Conservation (phyloP, 768 basidiomycete species). For the Boletus barrowsii region DNA sequence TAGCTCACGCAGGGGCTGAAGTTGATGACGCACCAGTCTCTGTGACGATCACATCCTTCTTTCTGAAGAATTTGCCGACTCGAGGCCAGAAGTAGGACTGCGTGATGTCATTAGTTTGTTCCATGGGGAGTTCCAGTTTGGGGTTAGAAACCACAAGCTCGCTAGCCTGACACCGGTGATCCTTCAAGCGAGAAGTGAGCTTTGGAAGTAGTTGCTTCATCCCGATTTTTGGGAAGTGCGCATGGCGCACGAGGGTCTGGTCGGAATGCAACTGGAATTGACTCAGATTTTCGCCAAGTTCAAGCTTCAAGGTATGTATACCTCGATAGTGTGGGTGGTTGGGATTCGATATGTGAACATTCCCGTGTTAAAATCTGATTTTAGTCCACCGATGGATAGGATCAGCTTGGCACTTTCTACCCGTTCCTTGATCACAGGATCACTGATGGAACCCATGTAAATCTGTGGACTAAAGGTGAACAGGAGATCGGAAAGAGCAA, state of each 20-base stretch:
- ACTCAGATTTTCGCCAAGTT: background rate
- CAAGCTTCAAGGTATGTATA: slow-evolving; percentile 22
- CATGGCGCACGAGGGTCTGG: slow-evolving; percentile 63
- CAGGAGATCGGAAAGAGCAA: background rate
- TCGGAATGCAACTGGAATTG: slow-evolving; percentile 67
- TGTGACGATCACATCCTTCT: slow-evolving; percentile 74
- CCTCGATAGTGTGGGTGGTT: slow-evolving; percentile 59
- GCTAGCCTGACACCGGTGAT: slow-evolving; percentile 38
- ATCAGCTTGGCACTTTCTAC: slow-evolving; percentile 77
- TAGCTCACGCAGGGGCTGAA: background rate
- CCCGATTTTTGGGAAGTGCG: slow-evolving; percentile 59
- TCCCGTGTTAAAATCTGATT: slow-evolving; percentile 85
- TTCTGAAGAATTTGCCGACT: slow-evolving; percentile 65
- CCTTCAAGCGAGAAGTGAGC: slow-evolving; percentile 53
- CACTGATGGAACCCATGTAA: slow-evolving; percentile 70
- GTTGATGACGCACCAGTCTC: slow-evolving; percentile 64
- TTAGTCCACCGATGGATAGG: slow-evolving; percentile 65
- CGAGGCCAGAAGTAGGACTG: slow-evolving; percentile 87
- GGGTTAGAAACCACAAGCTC: slow-evolving; percentile 46
- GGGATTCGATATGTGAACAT: slow-evolving; percentile 79
- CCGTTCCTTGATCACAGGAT: slow-evolving; percentile 61
- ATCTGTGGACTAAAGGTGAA: slow-evolving; percentile 42
- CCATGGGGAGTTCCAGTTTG: slow-evolving; percentile 43
- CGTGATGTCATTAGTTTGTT: slow-evolving; percentile 53
- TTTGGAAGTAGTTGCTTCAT: slow-evolving; percentile 79